Base-by-base conservation (phyloP, 1,284 basidiomycete genomes). In the Coriolopsis trogii region DNA sequence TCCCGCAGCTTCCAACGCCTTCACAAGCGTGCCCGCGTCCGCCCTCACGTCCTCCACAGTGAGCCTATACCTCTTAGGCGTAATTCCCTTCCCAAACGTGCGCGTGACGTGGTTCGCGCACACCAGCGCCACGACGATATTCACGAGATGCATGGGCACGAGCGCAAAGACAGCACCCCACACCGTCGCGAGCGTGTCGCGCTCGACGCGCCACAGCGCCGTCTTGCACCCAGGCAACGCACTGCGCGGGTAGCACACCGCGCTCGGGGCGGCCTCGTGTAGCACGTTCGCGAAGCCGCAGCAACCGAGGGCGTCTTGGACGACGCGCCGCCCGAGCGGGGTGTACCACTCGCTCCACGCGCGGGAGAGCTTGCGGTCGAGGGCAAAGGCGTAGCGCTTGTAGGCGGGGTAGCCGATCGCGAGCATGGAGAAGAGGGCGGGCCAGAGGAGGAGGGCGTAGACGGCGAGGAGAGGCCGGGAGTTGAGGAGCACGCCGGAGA, bases 31-130 rank as follows among this genome's bases (percentile, higher is more conserved):
- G 49, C 59, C 58, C 44, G 66, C 67, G 38, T 67, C 64, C 37
- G 62, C 59, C n/a, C 51, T 51, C 8, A 69, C 64, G 55, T 70
- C 66, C 23, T 58, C 66, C 7, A 55, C 63, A 33, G 51, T 59
- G 55, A 91, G 71, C 41, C 88, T 72, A 71, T 91, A 91, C 59
- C 73, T 70, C 68, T 76, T 77, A 10, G 88, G 89, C 45, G 77
- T 87, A 42, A 91, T 73, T 2, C 88, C 86, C 69, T 87, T 88
- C 46, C 89, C 88, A 66, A 91, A 82, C 49, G 64, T 80, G 50
- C 74, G 70, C 51, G 84, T 90, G 46, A 91, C 78, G 60, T 91
- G 87, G 68, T 91, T 90, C 38, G 84, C 77, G 63, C 87, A 90
- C 21, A 91, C 69, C 41, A 91, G 67, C 12, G 81, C 78, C 1